Percentiles rank a stretch among this genome's conserved stretches.
Conservation (phyloP, 768 basidiomycete species). For the Boletus tomentosulus region DNA sequence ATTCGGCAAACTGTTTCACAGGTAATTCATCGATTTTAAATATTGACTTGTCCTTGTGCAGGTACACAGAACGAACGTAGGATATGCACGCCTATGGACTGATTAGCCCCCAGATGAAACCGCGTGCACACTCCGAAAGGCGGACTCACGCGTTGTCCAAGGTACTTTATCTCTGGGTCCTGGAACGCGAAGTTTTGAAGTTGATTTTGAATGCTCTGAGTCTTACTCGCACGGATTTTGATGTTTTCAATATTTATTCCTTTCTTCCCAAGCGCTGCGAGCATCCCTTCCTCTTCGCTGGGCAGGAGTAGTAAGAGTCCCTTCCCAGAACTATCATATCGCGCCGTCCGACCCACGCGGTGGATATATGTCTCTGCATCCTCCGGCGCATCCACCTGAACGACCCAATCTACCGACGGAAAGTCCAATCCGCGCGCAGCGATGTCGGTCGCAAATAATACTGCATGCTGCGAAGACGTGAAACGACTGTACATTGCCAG, state of each 20-base stretch:
- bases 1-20: constrained; percentile 78
- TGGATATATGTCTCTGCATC: constrained; percentile 98
- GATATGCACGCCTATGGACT: constrained; percentile 82
- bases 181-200: constrained; percentile 91
- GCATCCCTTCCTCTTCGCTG: constrained; percentile 92
- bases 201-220: constrained; percentile 77
- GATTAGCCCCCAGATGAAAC: constrained; percentile 5
- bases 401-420: constrained; percentile 93
- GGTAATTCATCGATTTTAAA: constrained; percentile 86
- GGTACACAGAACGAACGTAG: constrained; percentile 86
- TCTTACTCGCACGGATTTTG: constrained; percentile 86
- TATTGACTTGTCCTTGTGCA: constrained; percentile 91
- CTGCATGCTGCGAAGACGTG: constrained; percentile 73
- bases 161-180: constrained; percentile 95
- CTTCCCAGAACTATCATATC: constrained; percentile 89
- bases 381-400: constrained; percentile 94
- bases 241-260: constrained; percentile 70
- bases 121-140: not conserved
- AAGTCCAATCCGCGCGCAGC: constrained; percentile 96
- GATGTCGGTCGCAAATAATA: constrained; percentile 93
- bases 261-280: constrained; percentile 64
- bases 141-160: constrained; percentile 79
- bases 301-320: constrained; percentile 79
- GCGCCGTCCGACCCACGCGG: constrained; percentile 90
- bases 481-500: constrained; percentile 82